phyloP scores from a whole-genome alignment of 345 rosid genomes.

The Viola odorata region DNA sequence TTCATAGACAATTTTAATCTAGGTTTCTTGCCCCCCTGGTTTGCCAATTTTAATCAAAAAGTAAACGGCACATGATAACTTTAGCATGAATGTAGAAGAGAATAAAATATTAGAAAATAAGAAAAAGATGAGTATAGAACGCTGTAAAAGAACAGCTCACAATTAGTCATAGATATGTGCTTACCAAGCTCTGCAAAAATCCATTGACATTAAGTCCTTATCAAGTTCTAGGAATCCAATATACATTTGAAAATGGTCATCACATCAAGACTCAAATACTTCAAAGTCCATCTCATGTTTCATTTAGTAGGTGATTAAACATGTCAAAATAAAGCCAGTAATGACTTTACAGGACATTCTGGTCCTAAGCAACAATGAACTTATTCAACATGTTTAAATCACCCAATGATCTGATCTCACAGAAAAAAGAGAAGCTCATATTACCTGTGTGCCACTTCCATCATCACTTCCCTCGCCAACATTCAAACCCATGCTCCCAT shows the following conservation, averaged over 20 bases:
- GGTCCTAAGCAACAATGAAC: neutral
- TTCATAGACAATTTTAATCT: too few species aligned
- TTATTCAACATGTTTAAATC: too few species aligned
- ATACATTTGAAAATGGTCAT: too few species aligned
- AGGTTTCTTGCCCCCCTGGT: constrained; percentile 31
- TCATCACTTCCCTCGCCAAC: constrained; percentile 39
- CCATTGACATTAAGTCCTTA: neutral
- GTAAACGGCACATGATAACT: neutral
- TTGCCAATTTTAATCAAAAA: constrained; percentile 35
- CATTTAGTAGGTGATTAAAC: neutral
- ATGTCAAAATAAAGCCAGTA: neutral
- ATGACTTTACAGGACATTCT: neutral
- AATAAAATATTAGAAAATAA: neutral
- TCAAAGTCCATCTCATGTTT: too few species aligned
- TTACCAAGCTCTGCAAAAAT: constrained; percentile 40
- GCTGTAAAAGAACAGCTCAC: neutral
- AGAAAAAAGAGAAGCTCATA: neutral
- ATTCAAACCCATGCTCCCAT: constrained; percentile 27
- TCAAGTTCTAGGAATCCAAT: neutral
- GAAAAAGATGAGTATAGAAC: neutral
- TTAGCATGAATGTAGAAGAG: neutral
- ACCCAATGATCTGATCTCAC: neutral
- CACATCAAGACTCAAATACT: too few species aligned
- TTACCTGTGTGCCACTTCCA: constrained; percentile 52
- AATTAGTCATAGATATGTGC: constrained; percentile 6